Conservation (phyloP, 495 filamentous ascomycete species). For the Podospora bellae-mahoneyi region DNA sequence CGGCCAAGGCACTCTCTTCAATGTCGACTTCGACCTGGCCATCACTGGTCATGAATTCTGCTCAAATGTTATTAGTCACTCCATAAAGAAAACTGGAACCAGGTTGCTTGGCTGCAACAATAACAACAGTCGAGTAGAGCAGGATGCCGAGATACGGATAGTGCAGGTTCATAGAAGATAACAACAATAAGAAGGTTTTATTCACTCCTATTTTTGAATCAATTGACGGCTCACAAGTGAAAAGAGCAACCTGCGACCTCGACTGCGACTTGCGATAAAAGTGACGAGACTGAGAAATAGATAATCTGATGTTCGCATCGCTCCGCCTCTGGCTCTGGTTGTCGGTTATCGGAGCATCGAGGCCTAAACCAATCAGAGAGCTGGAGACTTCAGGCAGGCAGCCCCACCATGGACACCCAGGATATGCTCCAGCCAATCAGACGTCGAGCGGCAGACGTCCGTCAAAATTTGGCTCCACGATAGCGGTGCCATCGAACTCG, state of each 20-base stretch:
- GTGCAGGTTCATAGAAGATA: too few species aligned
- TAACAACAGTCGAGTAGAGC: too few species aligned
- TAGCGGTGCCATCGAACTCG: constrained; percentile 7
- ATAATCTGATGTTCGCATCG: background rate
- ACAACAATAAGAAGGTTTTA: background rate
- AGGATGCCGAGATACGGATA: too few species aligned
- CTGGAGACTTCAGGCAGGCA: background rate
- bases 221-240: background rate
- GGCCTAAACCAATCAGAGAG: background rate
- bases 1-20: background rate
- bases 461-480: constrained; percentile 21
- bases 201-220: background rate
- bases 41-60: background rate
- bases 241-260: background rate
- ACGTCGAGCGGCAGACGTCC: background rate
- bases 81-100: background rate
- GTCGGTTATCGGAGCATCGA: background rate
- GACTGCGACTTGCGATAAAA: background rate
- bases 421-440: constrained; percentile 17
- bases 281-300: background rate
- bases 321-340: background rate
- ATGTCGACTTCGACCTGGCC: background rate
- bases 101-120: background rate
- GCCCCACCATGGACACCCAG: background rate
- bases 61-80: background rate